Evolutionary conservation across 192 early-diverging fungal genomes (phyloP).

Genomic region (Funneliformis geosporum): DNA sequence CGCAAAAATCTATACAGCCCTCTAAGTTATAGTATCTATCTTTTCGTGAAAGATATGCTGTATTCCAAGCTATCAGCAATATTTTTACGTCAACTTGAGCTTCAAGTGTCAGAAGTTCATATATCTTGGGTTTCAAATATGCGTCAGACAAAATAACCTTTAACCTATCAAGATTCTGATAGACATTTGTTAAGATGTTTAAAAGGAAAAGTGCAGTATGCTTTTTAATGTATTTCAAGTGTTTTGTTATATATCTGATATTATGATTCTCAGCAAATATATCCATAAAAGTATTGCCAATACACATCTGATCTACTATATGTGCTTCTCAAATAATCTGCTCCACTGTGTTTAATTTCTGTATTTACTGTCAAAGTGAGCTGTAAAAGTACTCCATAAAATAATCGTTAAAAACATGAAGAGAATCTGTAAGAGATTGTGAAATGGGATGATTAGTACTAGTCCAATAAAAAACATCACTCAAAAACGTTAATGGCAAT

Average conservation of each 20-base stretch:
- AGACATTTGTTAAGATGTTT: conserved; percentile 19
- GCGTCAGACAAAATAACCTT: not conserved
- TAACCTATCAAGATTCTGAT: too few relatives aligned
- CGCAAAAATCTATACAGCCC: not conserved
- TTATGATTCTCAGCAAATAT: too few relatives aligned
- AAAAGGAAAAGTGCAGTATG: conserved; percentile 6
- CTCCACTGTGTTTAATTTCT: too few relatives aligned
- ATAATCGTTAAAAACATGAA: conserved; percentile 1
- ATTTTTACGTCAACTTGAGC: too few relatives aligned
- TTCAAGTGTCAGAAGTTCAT: conserved; percentile 9
- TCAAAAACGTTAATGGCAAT: too few relatives aligned
- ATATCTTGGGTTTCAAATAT: conserved; percentile 8
- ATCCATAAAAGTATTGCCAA: too few relatives aligned
- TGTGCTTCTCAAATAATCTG: not conserved
- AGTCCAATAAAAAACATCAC: too few relatives aligned
- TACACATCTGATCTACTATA: conserved; percentile 14
- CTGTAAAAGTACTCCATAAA: conserved; percentile 17
- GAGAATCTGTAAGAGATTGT: too few relatives aligned
- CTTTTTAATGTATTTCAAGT: conserved; percentile 18
- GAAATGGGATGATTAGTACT: conserved; percentile 4
- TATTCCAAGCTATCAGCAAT: too few relatives aligned
- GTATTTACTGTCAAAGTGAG: conserved; percentile 14
- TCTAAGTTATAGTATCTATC: too few relatives aligned
- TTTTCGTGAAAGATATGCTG: too few relatives aligned
- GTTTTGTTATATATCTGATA: too few relatives aligned